Base-by-base conservation (phyloP, 768 basidiomycete species). In the Boletus eberwhitei region DNA sequence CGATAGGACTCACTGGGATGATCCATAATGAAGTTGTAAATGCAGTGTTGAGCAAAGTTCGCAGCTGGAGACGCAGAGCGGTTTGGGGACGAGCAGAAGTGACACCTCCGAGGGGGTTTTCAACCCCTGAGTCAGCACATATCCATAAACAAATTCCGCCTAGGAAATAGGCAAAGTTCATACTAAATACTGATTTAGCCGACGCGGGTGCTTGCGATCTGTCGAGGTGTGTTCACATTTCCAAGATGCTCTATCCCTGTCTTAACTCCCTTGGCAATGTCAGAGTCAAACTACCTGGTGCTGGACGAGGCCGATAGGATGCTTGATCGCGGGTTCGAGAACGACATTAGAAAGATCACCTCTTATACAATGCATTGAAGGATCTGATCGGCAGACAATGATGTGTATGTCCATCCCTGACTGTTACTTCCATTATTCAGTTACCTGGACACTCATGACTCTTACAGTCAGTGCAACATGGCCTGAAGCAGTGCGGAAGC, bases 321-420 rank as follows among this genome's bases (percentile, higher is more conserved):
- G 96, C 78, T 99, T 47, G 97, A 98, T 70, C 93, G 89, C 71
- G 97, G 96, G 0, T 99, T 99, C 68, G 97, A 99, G 70, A 97
- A 98, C 64, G 97, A 98, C 68, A 97, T 98, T 55, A 79, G 93
- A 49, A 83, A 78, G 55, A 98, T 99, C 65, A 94, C 98, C 57
- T 85, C 81, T 8, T 76, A 79, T 52, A 84, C 87, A 2, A 81
- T 85, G 73, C 83, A 83, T n/a, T n/a, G n/a, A 16, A 66, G 77
- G 80, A 35, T 69, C 77, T n/a, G 79, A 82, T 54, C 81, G 93
- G 43, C 93, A 95, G 74, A 96, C 92, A 8, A 85, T 94, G 79
- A 94, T 95, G 93, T 95, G 91, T 94, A 69, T 61, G 90, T 80
- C 26, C 22, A 29, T 9, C 29, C 29, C 42, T 26, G n/a, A 16